Base-by-base conservation (phyloP, 345 rosid species). In the Melastoma malabathricum region DNA sequence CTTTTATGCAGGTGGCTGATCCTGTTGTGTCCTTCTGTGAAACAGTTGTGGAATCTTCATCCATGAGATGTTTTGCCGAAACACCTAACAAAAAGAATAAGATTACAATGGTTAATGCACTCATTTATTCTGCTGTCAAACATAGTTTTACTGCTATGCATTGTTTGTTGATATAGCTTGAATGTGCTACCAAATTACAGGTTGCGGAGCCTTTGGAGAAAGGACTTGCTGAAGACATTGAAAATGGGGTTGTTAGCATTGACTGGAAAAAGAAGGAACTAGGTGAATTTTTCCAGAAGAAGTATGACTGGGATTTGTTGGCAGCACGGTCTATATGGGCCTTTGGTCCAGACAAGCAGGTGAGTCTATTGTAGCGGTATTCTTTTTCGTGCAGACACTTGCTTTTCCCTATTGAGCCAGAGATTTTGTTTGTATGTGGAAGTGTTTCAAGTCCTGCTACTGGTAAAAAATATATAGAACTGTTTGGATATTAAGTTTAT, bases 291-390 rank as follows among this genome's bases (percentile, higher is more conserved):
- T 87, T 92, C 65, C 80, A 76, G 71, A 78, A 88, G 58, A 87
- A 79, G 58, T 92, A 87, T 70, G 95, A 83, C 59, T 92, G 98
- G 98, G 98, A 92, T 76, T 62, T 87, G 67, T 94, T 87, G 57
- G 98, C 98, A 8, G 93, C 95, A 7, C 84, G 95, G 57, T 92
- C 98, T 31, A 84, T 92, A 61, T 92, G 98, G 95, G 90, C 98
- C 16, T 92, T 92, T 67, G 98, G 98, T 47, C 98, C 95, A 64
- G 97, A 87, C 67, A 87, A 83, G 75, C 97, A 87, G 96, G 98
- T 87, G n/a, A 18, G 29, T 50, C 41, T 12, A 34, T 34, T 34
- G 41, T 34, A 12, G 41, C 41, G 10, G 2, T 9, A 12, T 34
- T 34, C 41, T 34, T 6, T 29, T 34, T 34, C 1, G 41, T 34